A percentile compares a stretch with the other conserved stretches of the same genome.
phyloP scores from a whole-genome alignment of 1,284 basidiomycete genomes.

The Athelia psychrophila region DNA sequence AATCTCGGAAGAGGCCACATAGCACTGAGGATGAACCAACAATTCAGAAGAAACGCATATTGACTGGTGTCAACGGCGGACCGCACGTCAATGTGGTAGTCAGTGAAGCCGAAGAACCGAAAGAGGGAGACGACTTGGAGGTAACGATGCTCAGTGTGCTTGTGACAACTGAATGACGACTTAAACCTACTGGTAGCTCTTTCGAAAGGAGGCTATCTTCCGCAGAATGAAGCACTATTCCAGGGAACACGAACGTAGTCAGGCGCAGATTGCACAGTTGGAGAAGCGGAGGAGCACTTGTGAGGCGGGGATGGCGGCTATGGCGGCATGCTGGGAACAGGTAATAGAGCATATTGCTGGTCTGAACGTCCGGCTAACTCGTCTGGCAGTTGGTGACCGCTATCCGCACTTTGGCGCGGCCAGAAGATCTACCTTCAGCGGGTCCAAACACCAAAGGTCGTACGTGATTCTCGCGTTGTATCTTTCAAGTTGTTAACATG shows the following conservation, averaged over 20 bases:
- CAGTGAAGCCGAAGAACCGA: slow-evolving; percentile 49
- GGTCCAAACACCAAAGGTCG: slow-evolving; percentile 44
- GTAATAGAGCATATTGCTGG: slow-evolving; percentile 37
- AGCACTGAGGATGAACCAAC: slow-evolving; percentile 50
- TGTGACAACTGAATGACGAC: slow-evolving; percentile 17
- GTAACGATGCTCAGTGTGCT: slow-evolving; percentile 33
- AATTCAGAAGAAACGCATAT: slow-evolving; percentile 63
- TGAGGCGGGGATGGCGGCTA: slow-evolving; percentile 77
- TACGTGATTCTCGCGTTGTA: slow-evolving; percentile 7
- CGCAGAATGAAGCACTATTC: slow-evolving; percentile 90
- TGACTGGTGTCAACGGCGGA: slow-evolving; percentile 53
- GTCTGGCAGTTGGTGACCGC: slow-evolving; percentile 59
- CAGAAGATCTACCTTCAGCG: slow-evolving; percentile 48
- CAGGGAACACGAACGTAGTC: slow-evolving; percentile 73
- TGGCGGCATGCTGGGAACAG: slow-evolving; percentile 90
- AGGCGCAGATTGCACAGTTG: slow-evolving; percentile 66
- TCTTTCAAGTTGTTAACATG: slow-evolving; percentile 2
- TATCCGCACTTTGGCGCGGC: slow-evolving; percentile 58
- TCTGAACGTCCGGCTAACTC: background rate
- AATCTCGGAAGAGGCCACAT: slow-evolving; percentile 63
- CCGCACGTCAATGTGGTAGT: slow-evolving; percentile 58
- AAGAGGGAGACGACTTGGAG: slow-evolving; percentile 68
- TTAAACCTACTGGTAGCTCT: slow-evolving; percentile 40
- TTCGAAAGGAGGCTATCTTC: slow-evolving; percentile 91
- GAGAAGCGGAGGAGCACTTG: slow-evolving; percentile 73